phyloP scores from a whole-genome alignment of 2,329 filamentous ascomycete species.

The Scytalidium sp. region DNA sequence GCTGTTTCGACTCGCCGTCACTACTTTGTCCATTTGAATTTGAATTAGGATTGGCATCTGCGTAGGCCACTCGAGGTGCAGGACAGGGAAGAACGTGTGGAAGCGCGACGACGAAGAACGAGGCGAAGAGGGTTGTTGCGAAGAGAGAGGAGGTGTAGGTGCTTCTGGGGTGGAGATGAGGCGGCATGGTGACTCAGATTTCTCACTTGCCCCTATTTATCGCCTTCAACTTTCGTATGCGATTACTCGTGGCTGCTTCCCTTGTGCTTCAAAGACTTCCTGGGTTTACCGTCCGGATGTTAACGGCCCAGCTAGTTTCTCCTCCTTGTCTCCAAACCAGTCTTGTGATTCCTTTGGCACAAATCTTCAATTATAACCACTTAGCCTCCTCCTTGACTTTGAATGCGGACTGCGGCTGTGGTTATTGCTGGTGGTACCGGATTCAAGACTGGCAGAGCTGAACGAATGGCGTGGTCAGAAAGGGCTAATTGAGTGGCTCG shows the following conservation, averaged over 20 bases:
- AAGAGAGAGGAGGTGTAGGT: constrained; percentile 93
- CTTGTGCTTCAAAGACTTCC: too few species aligned
- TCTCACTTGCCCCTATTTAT: constrained; percentile 3
- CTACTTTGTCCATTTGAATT: constrained; percentile 26
- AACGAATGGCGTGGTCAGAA: neutral
- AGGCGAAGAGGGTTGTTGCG: constrained; percentile 84
- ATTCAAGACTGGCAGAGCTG: neutral
- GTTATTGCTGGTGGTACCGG: neutral
- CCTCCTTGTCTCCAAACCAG: too few species aligned
- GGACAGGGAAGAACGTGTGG: constrained; percentile 92
- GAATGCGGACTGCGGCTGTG: neutral
- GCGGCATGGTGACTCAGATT: constrained; percentile 80
- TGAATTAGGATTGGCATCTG: constrained; percentile 57
- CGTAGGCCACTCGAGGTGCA: constrained; percentile 70
- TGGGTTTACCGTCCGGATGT: too few species aligned
- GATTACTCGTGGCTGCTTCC: too few species aligned
- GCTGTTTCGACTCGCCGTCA: constrained; percentile 33
- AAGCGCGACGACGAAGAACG: constrained; percentile 87
- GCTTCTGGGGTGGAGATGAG: constrained; percentile 86
- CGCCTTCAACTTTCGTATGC: neutral
- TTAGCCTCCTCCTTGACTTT: too few species aligned
- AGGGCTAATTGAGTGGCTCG: neutral
- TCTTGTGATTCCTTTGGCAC: too few species aligned
- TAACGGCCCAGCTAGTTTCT: too few species aligned
- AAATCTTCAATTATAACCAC: too few species aligned